Evolutionary conservation across 176 grass and related monocot genomes (phyloP).

Genomic region (Metroxylon sagu): DNA sequence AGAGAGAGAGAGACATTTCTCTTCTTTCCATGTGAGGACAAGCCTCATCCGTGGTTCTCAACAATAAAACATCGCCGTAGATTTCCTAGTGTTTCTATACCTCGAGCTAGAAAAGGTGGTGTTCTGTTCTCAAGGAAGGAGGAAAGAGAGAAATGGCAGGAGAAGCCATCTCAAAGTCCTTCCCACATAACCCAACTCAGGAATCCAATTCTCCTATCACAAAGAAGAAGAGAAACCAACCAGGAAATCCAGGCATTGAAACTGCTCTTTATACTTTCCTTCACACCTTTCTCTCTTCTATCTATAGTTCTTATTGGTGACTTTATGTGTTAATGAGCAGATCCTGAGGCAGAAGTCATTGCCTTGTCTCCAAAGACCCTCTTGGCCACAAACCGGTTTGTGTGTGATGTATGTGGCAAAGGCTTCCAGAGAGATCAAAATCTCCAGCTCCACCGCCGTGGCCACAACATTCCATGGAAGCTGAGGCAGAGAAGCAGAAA

Average conservation of each 20-base stretch:
- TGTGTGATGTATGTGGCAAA: constrained; percentile 17
- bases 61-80: too few relatives aligned
- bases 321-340: not conserved
- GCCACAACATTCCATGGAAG: constrained; percentile 17
- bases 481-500: not conserved
- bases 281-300: not conserved
- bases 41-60: too few relatives aligned
- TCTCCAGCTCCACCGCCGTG: constrained; percentile 19
- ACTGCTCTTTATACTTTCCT: not conserved
- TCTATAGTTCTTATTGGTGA: not conserved
- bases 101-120: too few relatives aligned
- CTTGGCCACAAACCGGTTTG: constrained; percentile 10
- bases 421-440: constrained; percentile 18
- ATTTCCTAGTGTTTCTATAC: too few relatives aligned
- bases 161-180: not conserved
- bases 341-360: constrained; percentile 18
- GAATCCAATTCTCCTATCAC: not conserved
- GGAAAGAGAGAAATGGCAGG: constrained; percentile 5
- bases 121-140: too few relatives aligned
- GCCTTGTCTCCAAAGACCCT: constrained; percentile 11
- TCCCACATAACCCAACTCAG: not conserved
- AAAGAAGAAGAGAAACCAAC: constrained; percentile 20
- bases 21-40: too few relatives aligned
- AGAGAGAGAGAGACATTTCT: too few relatives aligned
- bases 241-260: constrained; percentile 11